Percentiles rank a stretch among this genome's conserved stretches.
These are phyloP conservation scores for Colletotrichum liriopes DNA, from an alignment of 2,329 filamentous ascomycete species.

Conservation along the genomic window DNA sequence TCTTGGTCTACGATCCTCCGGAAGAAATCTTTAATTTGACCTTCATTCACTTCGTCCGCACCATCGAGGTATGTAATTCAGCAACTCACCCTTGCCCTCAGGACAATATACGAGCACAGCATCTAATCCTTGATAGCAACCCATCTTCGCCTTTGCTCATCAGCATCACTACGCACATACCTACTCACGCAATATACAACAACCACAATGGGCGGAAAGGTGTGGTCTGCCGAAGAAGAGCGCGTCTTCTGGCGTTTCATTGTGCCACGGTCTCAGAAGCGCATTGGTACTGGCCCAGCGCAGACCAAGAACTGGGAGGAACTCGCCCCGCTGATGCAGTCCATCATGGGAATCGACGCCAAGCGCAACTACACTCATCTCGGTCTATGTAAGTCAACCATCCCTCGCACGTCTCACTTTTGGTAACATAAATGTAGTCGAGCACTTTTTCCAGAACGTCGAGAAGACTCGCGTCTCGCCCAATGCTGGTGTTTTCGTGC, in stretches of 20 bases:
- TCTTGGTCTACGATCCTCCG: neutral
- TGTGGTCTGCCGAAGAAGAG: conserved; percentile 67
- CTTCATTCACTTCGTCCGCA: neutral
- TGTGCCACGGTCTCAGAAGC: conserved; percentile 56
- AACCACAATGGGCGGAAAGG: conserved; percentile 64
- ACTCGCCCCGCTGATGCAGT: conserved; percentile 57
- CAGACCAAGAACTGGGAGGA: conserved; percentile 53
- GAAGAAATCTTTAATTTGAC: neutral
- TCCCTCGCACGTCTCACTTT: neutral
- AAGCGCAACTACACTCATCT: conserved; percentile 58
- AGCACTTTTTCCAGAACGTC: conserved; percentile 63
- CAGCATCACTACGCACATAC: neutral
- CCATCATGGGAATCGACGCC: conserved; percentile 51
- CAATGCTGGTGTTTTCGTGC: conserved; percentile 53
- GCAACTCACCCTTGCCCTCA: neutral
- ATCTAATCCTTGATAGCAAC: neutral
- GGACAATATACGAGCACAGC: neutral
- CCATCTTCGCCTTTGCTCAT: neutral
- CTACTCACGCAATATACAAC: neutral
- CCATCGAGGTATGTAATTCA: neutral
- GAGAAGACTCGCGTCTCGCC: conserved; percentile 56
- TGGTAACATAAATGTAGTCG: conserved; percentile 51
- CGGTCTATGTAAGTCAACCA: conserved; percentile 57
- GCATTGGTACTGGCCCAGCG: conserved; percentile 47
- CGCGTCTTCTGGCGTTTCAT: conserved; percentile 62